Conservation (phyloP, 805 yeast genomes). For the Suhomyces pyralidae region DNA sequence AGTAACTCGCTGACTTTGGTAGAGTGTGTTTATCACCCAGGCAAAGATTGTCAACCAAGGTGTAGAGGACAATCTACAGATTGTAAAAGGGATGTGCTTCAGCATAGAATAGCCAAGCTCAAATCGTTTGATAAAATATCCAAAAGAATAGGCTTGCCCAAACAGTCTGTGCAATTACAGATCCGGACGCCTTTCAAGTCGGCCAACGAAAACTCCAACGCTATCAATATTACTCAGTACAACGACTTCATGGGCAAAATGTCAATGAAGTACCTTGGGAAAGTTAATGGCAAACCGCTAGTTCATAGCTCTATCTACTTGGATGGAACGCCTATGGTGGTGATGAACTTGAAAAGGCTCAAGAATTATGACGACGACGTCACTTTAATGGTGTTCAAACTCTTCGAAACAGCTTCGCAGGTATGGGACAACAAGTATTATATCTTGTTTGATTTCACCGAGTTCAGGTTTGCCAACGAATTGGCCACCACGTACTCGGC, state of each 20-base stretch:
- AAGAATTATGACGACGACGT: constrained; percentile 36
- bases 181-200: constrained; percentile 50
- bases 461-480: constrained; percentile 36
- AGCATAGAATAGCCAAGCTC: constrained; percentile 25
- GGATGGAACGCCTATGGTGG: constrained; percentile 71
- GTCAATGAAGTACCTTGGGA: constrained; percentile 51
- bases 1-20: neutral
- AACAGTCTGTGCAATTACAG: constrained; percentile 51
- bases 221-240: constrained; percentile 40
- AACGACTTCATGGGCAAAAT: constrained; percentile 74
- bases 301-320: constrained; percentile 63
- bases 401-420: constrained; percentile 63
- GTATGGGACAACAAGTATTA: constrained; percentile 69
- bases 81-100: constrained; percentile 9
- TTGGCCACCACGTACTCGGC: constrained; percentile 28
- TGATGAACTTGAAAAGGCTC: constrained; percentile 43
- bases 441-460: constrained; percentile 67
- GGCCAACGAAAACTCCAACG: constrained; percentile 39
- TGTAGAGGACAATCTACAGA: neutral
- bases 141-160: constrained; percentile 57
- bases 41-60: neutral
- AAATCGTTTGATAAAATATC: constrained; percentile 47
- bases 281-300: constrained; percentile 41
- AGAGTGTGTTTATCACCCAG: neutral
- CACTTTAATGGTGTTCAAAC: constrained; percentile 55